A percentile compares a stretch with the other conserved stretches of the same genome.
Conservation (phyloP, 106 monocot genomes). For the Dendrobium chrysotoxum region DNA sequence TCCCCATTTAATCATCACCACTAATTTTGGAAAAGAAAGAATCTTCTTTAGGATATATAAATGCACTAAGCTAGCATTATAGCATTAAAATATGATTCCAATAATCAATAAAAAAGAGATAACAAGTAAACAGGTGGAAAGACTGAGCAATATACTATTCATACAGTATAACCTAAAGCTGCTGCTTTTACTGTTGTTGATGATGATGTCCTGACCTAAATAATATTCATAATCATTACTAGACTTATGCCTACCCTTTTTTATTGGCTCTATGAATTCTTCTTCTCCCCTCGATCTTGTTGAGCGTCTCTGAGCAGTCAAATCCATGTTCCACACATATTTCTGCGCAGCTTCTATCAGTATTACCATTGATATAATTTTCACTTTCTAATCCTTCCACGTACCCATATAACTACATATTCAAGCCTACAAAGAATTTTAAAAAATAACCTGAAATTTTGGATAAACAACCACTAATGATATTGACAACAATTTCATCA, state of each 20-base stretch:
- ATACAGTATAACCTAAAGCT: neutral
- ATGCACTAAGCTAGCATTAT: neutral
- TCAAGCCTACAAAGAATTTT: too few species aligned
- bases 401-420: too few species aligned
- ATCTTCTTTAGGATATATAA: too few species aligned
- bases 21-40: too few species aligned
- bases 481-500: too few species aligned
- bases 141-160: neutral
- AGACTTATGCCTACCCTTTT: too few species aligned
- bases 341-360: neutral
- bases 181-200: neutral
- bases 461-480: too few species aligned
- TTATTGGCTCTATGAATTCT: neutral
- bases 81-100: neutral
- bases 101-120: neutral
- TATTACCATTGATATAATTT: neutral
- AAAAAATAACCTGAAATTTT: too few species aligned
- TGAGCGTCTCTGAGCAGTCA: neutral
- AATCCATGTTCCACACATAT: neutral
- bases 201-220: neutral
- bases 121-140: neutral
- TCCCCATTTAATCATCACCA: too few species aligned
- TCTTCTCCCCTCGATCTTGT: neutral
- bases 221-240: neutral
- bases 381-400: neutral